Conservation (phyloP, 1,139 yeast species). For the Scheffersomyces illinoinensis region DNA sequence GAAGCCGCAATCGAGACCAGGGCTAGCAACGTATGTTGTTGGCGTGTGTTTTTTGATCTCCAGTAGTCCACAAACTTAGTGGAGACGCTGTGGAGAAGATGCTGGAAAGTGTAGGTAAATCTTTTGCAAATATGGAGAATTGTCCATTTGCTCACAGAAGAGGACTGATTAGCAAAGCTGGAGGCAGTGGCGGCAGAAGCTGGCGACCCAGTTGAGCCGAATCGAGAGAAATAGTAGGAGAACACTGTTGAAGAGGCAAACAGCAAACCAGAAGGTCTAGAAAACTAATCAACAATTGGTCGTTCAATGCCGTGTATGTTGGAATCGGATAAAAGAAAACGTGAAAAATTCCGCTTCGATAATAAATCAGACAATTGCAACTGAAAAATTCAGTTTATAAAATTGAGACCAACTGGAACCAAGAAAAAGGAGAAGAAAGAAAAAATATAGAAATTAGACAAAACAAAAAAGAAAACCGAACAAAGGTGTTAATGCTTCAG, state of each 20-base stretch:
- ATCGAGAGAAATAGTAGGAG: background rate
- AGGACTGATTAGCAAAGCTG: background rate
- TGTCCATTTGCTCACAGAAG: background rate
- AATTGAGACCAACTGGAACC: background rate
- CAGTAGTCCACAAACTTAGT: background rate
- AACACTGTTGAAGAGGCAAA: background rate
- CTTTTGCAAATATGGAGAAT: background rate
- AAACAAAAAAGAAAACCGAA: no score
- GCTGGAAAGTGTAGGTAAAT: background rate
- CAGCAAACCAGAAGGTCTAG: background rate
- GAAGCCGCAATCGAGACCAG: background rate
- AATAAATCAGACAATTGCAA: background rate
- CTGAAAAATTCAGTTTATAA: background rate
- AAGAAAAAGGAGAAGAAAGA: background rate
- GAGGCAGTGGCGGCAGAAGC: background rate
- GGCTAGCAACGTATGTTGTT: background rate
- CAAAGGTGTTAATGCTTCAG: no score
- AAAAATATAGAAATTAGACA: no score
- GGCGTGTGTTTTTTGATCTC: background rate
- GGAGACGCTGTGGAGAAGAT: background rate
- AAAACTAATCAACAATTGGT: background rate
- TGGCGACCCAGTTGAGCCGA: background rate
- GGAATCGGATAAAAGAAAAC: background rate
- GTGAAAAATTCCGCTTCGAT: background rate
- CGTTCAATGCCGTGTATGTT: background rate